Percentiles rank a stretch among this genome's conserved stretches.
Conservation (phyloP, 176 grass and related monocot species). For the Avena eriantha region DNA sequence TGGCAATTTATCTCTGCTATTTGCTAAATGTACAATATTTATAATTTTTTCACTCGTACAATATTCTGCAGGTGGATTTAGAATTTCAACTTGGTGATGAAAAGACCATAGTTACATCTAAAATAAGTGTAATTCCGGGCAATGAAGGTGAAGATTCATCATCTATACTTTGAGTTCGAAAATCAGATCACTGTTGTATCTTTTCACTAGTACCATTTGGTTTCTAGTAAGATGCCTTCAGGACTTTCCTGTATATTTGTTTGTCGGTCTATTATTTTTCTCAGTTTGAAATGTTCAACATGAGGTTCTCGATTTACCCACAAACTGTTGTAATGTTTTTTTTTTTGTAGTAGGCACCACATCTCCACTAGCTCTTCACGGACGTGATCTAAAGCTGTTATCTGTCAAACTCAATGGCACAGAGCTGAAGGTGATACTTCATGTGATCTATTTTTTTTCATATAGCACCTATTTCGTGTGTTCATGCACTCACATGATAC, state of each 20-base stretch:
- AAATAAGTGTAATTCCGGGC: slow-evolving; percentile 80
- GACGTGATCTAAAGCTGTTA: slow-evolving; percentile 82
- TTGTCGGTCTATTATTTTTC: slow-evolving; percentile 32
- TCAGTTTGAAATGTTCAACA: slow-evolving; percentile 22
- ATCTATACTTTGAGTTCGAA: slow-evolving; percentile 5
- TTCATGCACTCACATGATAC: slow-evolving; percentile 15
- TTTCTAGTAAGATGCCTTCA: slow-evolving; percentile 17
- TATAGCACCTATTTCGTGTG: slow-evolving; percentile 2
- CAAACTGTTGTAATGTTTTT: slow-evolving; percentile 23
- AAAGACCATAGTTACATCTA: slow-evolving; percentile 88
- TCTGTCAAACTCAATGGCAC: slow-evolving; percentile 88
- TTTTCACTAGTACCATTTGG: slow-evolving; percentile 21
- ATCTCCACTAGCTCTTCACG: slow-evolving; percentile 82
- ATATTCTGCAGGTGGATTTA: slow-evolving; percentile 72
- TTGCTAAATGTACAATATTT: slow-evolving; percentile 18
- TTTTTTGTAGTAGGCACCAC: slow-evolving; percentile 53
- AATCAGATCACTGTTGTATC: neutral
- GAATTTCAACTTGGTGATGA: slow-evolving; percentile 93
- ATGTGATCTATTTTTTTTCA: slow-evolving; percentile 14
- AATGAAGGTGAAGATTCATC: slow-evolving; percentile 61
- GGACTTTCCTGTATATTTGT: slow-evolving; percentile 27
- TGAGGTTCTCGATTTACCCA: slow-evolving; percentile 1
- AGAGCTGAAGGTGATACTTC: slow-evolving; percentile 69
- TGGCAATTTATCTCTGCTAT: slow-evolving; percentile 21
- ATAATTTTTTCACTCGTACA: neutral